Base-by-base conservation (phyloP, 2,329 filamentous ascomycete genomes). In the Sporothrix mexicana region DNA sequence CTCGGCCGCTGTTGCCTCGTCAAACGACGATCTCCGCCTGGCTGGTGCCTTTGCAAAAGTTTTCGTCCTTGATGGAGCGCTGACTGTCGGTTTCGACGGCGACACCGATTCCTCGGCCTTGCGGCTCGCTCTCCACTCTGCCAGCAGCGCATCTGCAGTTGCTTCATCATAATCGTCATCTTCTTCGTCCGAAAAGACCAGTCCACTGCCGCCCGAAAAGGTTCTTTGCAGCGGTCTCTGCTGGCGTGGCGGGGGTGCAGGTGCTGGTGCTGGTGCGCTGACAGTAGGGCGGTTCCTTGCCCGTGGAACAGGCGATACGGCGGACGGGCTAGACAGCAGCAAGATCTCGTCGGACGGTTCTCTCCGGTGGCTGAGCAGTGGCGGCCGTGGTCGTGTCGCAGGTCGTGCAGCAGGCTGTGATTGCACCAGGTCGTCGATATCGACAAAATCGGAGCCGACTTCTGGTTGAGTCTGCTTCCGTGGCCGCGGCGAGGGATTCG, bases 161-260 rank as follows among this genome's bases (percentile, higher is more conserved):
- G 12, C 61, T 17, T 67, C 45, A 20, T 75, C 74, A 4, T 73
- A 72, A 2, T 72, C 70, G n/a, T 74, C 74, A 6, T 75, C 74
- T 1, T 74, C 74, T 4, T 72, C 69, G 12, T 75, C 74, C 41
- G 49, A 13, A 20, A 74, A 72, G 15, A 41, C 41, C 20, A 74
- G n/a, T 0, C 45, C 20, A 8, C 67, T 59, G 3, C 71, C 73
- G 8, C 72, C 72, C 0, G 73, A 75, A 9, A 73, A 53, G 53
- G 73, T 75, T 12, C 74, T 64, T 49, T 70, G 64, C 7, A 72
- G 8, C 3, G 61, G 55, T 5, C 55, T 25, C 41, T 47, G n/a
- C 12, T 41, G 62, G 49, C 53, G 55, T 12, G 8, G 30, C 20
- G 25, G 30, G 7, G 30, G n/a, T 2, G n/a, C 17, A 36, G 30